A percentile compares a stretch with the other conserved stretches of the same genome.
Conservation (phyloP, 257 asterid species). For the Nicotiana benthamiana region DNA sequence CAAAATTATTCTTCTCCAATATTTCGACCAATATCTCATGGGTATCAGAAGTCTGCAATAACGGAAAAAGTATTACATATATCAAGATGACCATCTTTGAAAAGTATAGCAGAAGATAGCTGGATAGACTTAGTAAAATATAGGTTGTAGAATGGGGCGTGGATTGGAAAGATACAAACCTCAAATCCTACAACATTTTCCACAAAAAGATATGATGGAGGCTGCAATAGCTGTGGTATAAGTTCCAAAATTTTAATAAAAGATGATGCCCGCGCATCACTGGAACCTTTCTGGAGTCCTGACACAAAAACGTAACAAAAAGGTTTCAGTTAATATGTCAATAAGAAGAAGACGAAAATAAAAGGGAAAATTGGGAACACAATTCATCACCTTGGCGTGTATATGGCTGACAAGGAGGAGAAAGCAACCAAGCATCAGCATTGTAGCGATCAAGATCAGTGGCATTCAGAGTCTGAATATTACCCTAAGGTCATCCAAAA, state of each 20-base stretch:
- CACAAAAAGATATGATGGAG: slow-evolving; percentile 80
- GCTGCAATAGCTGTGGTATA: slow-evolving; percentile 52
- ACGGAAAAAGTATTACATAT: slow-evolving; percentile 4
- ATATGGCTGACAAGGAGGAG: slow-evolving; percentile 99
- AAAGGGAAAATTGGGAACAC: background rate
- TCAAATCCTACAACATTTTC: slow-evolving; percentile 99
- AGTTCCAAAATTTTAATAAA: slow-evolving; percentile 78
- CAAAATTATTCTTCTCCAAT: slow-evolving; percentile 59
- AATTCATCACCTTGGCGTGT: slow-evolving; percentile 74
- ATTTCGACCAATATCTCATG: slow-evolving; percentile 65
- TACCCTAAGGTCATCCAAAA: slow-evolving; percentile 55
- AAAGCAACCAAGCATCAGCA: slow-evolving; percentile 82
- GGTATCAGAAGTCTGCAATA: slow-evolving; percentile 82
- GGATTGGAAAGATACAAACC: slow-evolving; percentile 34
- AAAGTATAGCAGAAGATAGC: background rate
- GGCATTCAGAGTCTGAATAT: slow-evolving; percentile 85
- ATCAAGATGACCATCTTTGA: background rate
- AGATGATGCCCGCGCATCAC: slow-evolving; percentile 88
- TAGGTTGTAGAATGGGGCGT: background rate
- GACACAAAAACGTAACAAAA: slow-evolving; percentile 10
- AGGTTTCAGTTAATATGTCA: background rate
- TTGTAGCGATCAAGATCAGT: slow-evolving; percentile 64
- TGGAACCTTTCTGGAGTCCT: slow-evolving; percentile 94
- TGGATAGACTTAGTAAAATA: background rate
- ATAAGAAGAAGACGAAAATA: slow-evolving; percentile 1